A percentile compares a stretch with the other conserved stretches of the same genome.
These are phyloP conservation scores for Eutypa lata DNA, from an alignment of 2,329 filamentous ascomycete genomes.

Conservation along the genomic window DNA sequence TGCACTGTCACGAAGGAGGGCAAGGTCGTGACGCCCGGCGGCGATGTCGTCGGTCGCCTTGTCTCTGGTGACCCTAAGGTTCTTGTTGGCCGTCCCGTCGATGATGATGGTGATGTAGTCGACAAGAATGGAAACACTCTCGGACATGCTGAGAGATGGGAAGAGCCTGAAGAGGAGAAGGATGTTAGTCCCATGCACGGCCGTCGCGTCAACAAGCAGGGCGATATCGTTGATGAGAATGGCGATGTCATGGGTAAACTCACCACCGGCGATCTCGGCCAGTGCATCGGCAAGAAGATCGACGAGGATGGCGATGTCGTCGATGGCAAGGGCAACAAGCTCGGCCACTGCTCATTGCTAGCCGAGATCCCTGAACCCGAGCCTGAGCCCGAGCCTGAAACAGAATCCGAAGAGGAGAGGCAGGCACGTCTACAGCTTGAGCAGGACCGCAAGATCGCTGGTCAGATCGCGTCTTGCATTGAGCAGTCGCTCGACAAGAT, in stretches of 20 bases:
- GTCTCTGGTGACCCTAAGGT: conserved; percentile 68
- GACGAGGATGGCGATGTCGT: conserved; percentile 70
- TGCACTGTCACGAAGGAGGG: conserved; percentile 67
- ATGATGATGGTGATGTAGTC: conserved; percentile 78
- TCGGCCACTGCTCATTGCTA: conserved; percentile 67
- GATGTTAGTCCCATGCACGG: conserved; percentile 51
- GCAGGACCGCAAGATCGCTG: conserved; percentile 72
- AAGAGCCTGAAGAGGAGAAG: conserved; percentile 51
- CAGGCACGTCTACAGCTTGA: conserved; percentile 54
- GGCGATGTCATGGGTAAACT: conserved; percentile 64
- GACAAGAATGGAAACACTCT: conserved; percentile 68
- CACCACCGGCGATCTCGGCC: conserved; percentile 62
- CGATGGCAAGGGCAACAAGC: conserved; percentile 62
- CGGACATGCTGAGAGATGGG: conserved; percentile 58
- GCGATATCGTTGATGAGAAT: conserved; percentile 56
- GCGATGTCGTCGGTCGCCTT: conserved; percentile 70
- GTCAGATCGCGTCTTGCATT: conserved; percentile 70
- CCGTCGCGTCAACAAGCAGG: conserved; percentile 55
- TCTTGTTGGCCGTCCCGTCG: conserved; percentile 70
- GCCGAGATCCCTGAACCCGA: conserved; percentile 48
- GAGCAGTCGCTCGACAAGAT: conserved; percentile 79
- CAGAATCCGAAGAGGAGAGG: conserved; percentile 58
- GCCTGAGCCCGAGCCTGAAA: conserved; percentile 37
- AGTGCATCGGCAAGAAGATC: conserved; percentile 66
- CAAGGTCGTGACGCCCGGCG: conserved; percentile 62